Base-by-base conservation (phyloP, 116 monocot genomes). In the Posidonia oceanica region DNA sequence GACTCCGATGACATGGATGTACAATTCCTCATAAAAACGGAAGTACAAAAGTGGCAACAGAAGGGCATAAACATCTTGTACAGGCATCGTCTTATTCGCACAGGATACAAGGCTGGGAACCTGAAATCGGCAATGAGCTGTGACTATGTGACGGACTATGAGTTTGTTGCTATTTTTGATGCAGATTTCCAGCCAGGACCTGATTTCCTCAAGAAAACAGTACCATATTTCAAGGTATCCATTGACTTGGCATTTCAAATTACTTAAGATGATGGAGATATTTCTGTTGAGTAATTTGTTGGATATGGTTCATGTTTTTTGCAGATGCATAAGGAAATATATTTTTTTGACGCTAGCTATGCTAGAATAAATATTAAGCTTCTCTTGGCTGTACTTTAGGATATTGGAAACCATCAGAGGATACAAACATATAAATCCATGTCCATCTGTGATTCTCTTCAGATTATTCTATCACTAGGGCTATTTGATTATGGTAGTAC, bases 151-250 rank as follows among this genome's bases (percentile, higher is more conserved):
- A 86, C 82, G 61, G 77, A 83, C 61, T 86, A 86, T 15, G 86
- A 86, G 53, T 86, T 86, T 63, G 86, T 83, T 65, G 86, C 83
- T 12, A 86, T 86, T 20, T 86, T 86, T 73, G 86, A 86, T 82
- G 83, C 86, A 68, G 87, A 87, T 77, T 87, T 87, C 63, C 87
- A 87, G 67, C 87, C 83, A 21, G 54, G 63, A 53, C 69, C 81
- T 39, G 87, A 87, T 79, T 87, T 87, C 65, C 70, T 87, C 42
- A 88, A 78, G 62, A 88, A 72, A 71, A 84, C 84, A 8, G 70
- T 88, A 66, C 84, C 88, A 71, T 82, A 88, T 84, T 88, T 88
- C 69, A 83, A 83, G 87, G 87, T 78, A 75, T 39, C n/a, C 44
- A 37, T 51, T 54, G 63, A 36, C 36, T 63, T 4, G 29, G 3